Evolutionary conservation across 768 basidiomycete species (phyloP).

Genomic region (Dioszegia crocea): DNA sequence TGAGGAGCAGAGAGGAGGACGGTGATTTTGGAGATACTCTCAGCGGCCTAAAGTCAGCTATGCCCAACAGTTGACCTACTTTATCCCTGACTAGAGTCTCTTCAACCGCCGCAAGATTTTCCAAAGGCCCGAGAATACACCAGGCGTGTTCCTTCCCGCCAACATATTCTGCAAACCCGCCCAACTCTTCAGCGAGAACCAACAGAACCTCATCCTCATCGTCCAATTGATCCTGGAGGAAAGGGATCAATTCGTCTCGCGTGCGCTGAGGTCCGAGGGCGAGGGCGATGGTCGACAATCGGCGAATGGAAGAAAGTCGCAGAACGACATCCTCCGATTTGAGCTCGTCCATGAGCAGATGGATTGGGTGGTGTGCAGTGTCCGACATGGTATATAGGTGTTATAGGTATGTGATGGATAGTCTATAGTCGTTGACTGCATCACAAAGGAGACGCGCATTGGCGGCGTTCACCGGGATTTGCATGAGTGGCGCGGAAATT

Average conservation of each 20-base stretch:
- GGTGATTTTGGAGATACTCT: slow-evolving; percentile 88
- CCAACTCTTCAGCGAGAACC: slow-evolving; percentile 91
- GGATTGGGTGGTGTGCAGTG: slow-evolving; percentile 72
- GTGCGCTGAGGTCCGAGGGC: slow-evolving; percentile 93
- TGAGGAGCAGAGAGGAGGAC: slow-evolving; percentile 69
- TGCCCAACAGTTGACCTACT: slow-evolving; percentile 54
- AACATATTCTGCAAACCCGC: slow-evolving; percentile 89
- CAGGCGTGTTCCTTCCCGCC: slow-evolving; percentile 85
- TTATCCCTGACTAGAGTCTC: slow-evolving; percentile 98
- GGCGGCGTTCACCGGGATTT: slow-evolving; percentile 11
- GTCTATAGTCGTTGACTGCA: background rate
- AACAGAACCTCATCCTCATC: slow-evolving; percentile 98
- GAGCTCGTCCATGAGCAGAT: slow-evolving; percentile 95
- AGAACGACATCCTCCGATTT: slow-evolving; percentile 95
- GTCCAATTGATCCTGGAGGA: slow-evolving; percentile 97
- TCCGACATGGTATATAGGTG: slow-evolving; percentile 19
- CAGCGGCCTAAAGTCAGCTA: slow-evolving; percentile 67
- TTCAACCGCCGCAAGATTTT: slow-evolving; percentile 92
- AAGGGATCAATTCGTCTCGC: slow-evolving; percentile 89
- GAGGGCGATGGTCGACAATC: slow-evolving; percentile 94
- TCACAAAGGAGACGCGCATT: background rate
- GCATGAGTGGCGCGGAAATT: background rate
- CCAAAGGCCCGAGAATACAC: slow-evolving; percentile 81
- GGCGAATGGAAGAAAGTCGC: slow-evolving; percentile 92
- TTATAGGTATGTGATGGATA: background rate